Evolutionary conservation across 1,139 yeast genomes (phyloP), one percentile per base, ranked within the genome.

Genomic region (Sugiyamaella neomexicana): DNA sequence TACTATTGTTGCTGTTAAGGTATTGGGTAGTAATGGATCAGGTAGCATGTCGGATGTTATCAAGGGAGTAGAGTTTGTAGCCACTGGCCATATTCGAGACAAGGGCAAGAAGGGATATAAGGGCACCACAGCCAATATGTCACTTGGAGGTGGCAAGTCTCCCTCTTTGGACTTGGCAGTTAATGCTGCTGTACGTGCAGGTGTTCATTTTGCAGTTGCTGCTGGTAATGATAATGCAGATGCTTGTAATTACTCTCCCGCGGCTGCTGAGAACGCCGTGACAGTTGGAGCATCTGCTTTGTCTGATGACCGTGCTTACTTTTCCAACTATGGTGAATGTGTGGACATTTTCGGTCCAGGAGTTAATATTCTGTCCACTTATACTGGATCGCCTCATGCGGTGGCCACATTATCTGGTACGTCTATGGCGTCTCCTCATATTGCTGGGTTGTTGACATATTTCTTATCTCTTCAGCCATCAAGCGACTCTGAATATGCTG

Each of bases 391-490:
- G 39, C 83, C 83, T 62, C 72, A 80, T 56, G 90, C 95, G 48
- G 86, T 96, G 62, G 96, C 96, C 58, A 83, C 93, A 52, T 80
- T 93, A 73, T 89, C 97, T 40, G 99, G 99, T 75, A 93, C 99
- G 17, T 93, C 99, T 17, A 93, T 93, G 99, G 99, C 99, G 36
- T 89, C 98, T 46, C 99, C 99, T 53, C 98, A 93, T 71, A 86
- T 93, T 70, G 86, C 90, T 59, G 99, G 99, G 64, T 80, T 93
- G 71, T 65, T 75, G 58, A 70, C 97, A 3, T 93, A 93, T 80
- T 91, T 82, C 75, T 77, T 93, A 65, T 89, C 97, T 20, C 83
- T 93, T 72, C 95, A 89, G 75, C 99, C 99, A 63, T 87, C 83
- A 53, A 73, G 86, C 31, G 86, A 80, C 59, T 89, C 97, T 46